These are phyloP conservation scores for Maudiozyma humilis DNA, from an alignment of 1,139 yeast species.

Conservation along the genomic window DNA sequence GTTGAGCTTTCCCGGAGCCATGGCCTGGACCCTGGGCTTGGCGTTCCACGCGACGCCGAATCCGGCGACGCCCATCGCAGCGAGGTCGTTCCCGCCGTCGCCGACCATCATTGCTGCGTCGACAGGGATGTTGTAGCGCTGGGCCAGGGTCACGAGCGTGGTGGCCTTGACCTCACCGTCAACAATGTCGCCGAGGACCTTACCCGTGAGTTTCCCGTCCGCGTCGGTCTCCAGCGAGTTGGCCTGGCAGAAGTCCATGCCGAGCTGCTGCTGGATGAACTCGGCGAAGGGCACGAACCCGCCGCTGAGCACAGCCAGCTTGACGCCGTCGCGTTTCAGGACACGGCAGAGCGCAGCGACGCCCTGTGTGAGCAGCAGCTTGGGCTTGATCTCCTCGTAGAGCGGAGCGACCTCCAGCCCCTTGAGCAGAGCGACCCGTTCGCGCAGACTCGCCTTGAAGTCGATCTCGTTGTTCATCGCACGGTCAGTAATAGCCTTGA, in stretches of 20 bases:
- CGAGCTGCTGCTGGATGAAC: slow-evolving; percentile 57
- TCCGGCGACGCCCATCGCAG: slow-evolving; percentile 89
- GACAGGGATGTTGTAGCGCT: slow-evolving; percentile 50
- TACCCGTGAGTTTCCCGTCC: slow-evolving; percentile 44
- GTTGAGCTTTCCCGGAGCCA: slow-evolving; percentile 79
- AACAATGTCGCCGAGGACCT: slow-evolving; percentile 66
- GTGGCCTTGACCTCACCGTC: slow-evolving; percentile 81
- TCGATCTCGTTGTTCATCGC: slow-evolving; percentile 98
- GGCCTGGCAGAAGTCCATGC: slow-evolving; percentile 83
- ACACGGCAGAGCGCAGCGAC: slow-evolving; percentile 61
- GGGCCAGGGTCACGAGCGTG: slow-evolving; percentile 59
- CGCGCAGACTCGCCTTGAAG: slow-evolving; percentile 69
- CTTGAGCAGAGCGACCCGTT: slow-evolving; percentile 66
- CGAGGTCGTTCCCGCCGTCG: slow-evolving; percentile 93
- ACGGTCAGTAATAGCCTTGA: slow-evolving; percentile 74
- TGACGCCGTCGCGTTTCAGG: slow-evolving; percentile 53
- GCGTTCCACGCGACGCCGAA: slow-evolving; percentile 97
- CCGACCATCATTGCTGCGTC: slow-evolving; percentile 76
- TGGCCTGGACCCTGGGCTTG: slow-evolving; percentile 76
- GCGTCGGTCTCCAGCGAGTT: slow-evolving; percentile 54
- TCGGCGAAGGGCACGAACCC: slow-evolving; percentile 88
- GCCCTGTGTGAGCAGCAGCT: slow-evolving; percentile 73
- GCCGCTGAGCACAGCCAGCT: slow-evolving; percentile 85
- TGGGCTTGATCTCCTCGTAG: slow-evolving; percentile 69
- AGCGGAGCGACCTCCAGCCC: slow-evolving; percentile 69